A percentile compares a stretch with the other conserved stretches of the same genome.
These are phyloP conservation scores for Oidiodendron maius DNA, from an alignment of 495 filamentous ascomycete genomes.

Conservation along the genomic window DNA sequence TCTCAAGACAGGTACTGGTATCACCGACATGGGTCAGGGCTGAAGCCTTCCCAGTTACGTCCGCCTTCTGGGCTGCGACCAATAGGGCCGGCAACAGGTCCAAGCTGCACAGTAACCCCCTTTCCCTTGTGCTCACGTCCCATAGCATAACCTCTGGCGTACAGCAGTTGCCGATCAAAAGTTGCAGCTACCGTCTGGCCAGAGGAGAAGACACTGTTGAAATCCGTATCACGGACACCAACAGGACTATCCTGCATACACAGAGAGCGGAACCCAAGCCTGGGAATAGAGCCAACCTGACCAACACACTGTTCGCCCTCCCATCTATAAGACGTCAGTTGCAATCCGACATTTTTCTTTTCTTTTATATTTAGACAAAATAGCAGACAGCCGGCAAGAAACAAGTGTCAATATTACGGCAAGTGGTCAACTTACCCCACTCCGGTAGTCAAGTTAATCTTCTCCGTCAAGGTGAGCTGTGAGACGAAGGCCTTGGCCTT, in stretches of 20 bases:
- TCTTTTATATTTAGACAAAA: constrained; percentile 44
- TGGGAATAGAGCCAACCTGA: constrained; percentile 50
- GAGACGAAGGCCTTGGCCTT: constrained; percentile 76
- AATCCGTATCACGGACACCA: constrained; percentile 62
- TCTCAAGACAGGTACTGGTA: constrained; percentile 26
- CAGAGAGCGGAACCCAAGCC: constrained; percentile 70
- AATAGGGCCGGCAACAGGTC: constrained; percentile 34
- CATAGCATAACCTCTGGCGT: constrained; percentile 74
- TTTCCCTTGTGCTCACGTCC: constrained; percentile 76
- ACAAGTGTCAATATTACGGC: no score
- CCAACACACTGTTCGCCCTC: constrained; percentile 18
- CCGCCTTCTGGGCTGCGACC: constrained; percentile 70
- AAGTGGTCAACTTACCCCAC: constrained; percentile 26
- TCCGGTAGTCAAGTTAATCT: constrained; percentile 88
- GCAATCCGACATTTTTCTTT: constrained; percentile 20
- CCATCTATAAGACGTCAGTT: constrained; percentile 41
- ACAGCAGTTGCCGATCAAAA: constrained; percentile 51
- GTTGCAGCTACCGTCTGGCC: constrained; percentile 79
- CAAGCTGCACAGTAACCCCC: constrained; percentile 78
- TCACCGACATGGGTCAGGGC: constrained; percentile 70
- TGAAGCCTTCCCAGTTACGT: constrained; percentile 81
- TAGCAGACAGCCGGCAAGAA: no score
- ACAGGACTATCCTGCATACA: constrained; percentile 90
- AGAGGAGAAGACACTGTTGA: constrained; percentile 73
- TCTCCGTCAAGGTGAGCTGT: constrained; percentile 78